phyloP scores from a whole-genome alignment of 495 filamentous ascomycete species.

The Coniosporium apollinis region DNA sequence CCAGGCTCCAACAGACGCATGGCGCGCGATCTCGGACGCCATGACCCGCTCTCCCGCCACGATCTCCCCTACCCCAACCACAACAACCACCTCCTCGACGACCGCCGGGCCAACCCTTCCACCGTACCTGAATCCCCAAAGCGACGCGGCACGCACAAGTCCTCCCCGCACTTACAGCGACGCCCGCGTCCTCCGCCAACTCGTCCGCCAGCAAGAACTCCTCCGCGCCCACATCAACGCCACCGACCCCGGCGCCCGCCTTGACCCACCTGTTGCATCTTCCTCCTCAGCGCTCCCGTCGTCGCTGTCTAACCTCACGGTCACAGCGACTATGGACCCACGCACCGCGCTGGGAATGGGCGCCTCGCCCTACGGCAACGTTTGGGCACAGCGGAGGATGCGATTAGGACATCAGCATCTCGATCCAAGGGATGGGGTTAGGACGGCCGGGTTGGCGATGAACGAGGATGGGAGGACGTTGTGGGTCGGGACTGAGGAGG shows the following conservation, averaged over 20 bases:
- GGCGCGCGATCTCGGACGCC: slow-evolving; percentile 29
- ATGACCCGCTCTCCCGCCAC: slow-evolving; percentile 9
- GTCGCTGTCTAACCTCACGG: not conserved
- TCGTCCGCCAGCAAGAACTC: slow-evolving; percentile 12
- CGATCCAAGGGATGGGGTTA: slow-evolving; percentile 11
- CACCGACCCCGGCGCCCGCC: slow-evolving; percentile 3
- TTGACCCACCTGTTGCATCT: too few species aligned
- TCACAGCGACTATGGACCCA: not conserved
- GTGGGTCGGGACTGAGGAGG: slow-evolving; percentile 21
- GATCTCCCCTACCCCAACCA: not conserved
- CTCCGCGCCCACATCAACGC: slow-evolving; percentile 8
- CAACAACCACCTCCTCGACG: not conserved
- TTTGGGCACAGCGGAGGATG: not conserved
- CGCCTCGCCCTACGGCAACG: slow-evolving; percentile 1
- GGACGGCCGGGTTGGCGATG: slow-evolving; percentile 24
- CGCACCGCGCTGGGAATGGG: not conserved
- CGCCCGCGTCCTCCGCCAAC: slow-evolving; percentile 13
- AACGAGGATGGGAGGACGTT: slow-evolving; percentile 22
- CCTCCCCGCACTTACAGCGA: slow-evolving; percentile 9
- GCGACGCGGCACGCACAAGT: not conserved
- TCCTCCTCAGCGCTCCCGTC: not conserved
- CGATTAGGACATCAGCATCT: not conserved
- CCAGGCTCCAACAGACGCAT: slow-evolving; percentile 22
- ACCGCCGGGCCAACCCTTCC: not conserved
- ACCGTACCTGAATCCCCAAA: not conserved